Evolutionary conservation across 495 filamentous ascomycete species (phyloP).

Genomic region (Aspergillus sclerotioniger): DNA sequence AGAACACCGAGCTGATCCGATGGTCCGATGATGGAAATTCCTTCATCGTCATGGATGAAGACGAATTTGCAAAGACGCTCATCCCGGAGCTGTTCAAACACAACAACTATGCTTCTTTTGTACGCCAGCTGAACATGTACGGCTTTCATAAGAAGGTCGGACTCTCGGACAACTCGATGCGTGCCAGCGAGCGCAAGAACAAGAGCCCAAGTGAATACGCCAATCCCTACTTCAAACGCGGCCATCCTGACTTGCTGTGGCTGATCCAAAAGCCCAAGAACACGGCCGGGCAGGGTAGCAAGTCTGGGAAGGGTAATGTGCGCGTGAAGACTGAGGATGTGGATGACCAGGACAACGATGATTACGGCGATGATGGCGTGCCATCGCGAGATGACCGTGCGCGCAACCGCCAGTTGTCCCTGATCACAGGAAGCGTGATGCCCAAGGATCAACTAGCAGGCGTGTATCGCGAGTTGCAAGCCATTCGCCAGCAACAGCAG

Average conservation of each 20-base stretch:
- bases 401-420: slow-evolving; percentile 40
- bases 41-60: slow-evolving; percentile 95
- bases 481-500: slow-evolving; percentile 78
- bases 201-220: slow-evolving; percentile 98
- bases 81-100: slow-evolving; percentile 99
- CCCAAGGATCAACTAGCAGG: slow-evolving; percentile 76
- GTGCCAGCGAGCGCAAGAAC: slow-evolving; percentile 91
- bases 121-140: slow-evolving; percentile 98
- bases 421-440: slow-evolving; percentile 45
- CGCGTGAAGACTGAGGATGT: slow-evolving; percentile 70
- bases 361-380: slow-evolving; percentile 55
- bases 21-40: slow-evolving; percentile 97
- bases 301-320: slow-evolving; percentile 42
- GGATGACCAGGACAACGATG: slow-evolving; percentile 67
- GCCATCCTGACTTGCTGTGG: slow-evolving; percentile 92
- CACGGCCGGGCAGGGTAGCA: slow-evolving; percentile 48
- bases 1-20: slow-evolving; percentile 91
- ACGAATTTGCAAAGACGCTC: slow-evolving; percentile 96
- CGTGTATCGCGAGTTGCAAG: slow-evolving; percentile 74
- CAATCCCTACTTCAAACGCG: slow-evolving; percentile 93
- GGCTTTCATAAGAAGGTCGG: slow-evolving; percentile 99
- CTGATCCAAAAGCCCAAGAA: slow-evolving; percentile 96
- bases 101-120: slow-evolving; percentile 98
- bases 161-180: slow-evolving; percentile 95
- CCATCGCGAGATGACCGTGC: slow-evolving; percentile 36